Base-by-base conservation (phyloP, 352 stramenopile species). In the Pythium pyrilobum region DNA sequence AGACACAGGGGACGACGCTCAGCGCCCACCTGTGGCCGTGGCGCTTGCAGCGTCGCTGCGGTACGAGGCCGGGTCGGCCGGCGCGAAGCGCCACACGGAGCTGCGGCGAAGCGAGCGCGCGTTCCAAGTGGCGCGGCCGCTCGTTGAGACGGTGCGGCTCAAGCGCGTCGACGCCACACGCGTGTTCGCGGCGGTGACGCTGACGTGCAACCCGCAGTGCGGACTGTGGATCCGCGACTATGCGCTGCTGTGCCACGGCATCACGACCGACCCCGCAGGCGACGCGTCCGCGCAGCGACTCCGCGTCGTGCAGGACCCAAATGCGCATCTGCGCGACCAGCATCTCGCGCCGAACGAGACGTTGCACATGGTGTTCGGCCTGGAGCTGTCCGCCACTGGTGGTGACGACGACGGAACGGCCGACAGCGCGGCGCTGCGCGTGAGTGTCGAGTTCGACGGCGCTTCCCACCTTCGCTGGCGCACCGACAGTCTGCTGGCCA, bases 301-400 rank as follows among this genome's bases (percentile, higher is more conserved):
- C 7, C 57, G 32, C 5, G 51, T 66, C 21, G 20, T 40, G 12
- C 52, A 62, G 28, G 59, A 67, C 24, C 34, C 36, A 6, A 67
- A 67, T 28, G 41, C n/a, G 15, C 59, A 62, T n/a, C 3, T 59
- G 25, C 52, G 39, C 5, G 59, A 20, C 16, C 33, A 46, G 13
- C 46, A 28, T n/a, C 41, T 67, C 5, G 37, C 15, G 4, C 47
- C 46, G 5, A 47, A 24, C 20, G 52, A 62, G 37, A 59, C 46
- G 10, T 28, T 67, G 2, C 59, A 62, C 48, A 48, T 67, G 45
- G 47, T 42, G 16, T 67, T 67, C 44, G 59, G 44, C 2, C 18
- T 62, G 18, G 10, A 53, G 15, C 33, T 58, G 39, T 21, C 20
- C 33, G 28, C 38, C 27, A 28, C 11, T 2, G 24, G 12, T 20